Evolutionary conservation across 495 filamentous ascomycete genomes (phyloP).

Genomic region (Penicillium antarcticum): DNA sequence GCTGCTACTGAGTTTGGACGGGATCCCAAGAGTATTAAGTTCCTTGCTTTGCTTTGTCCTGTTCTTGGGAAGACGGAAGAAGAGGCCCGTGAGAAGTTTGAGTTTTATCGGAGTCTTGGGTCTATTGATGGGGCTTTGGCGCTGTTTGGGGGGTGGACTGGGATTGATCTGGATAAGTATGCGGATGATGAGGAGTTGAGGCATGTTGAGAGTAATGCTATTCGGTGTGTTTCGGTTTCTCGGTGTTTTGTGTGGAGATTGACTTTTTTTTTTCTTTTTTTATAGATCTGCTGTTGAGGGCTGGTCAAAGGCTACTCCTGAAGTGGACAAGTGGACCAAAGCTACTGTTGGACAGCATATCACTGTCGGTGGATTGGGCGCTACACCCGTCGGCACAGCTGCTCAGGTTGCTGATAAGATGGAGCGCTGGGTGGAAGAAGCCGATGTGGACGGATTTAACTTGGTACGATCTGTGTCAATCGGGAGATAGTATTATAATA

Average conservation of each 20-base stretch:
- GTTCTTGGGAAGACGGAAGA: slow-evolving; percentile 53
- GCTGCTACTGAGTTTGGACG: slow-evolving; percentile 43
- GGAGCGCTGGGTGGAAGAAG: slow-evolving; percentile 59
- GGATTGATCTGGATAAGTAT: slow-evolving; percentile 51
- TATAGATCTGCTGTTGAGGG: slow-evolving; percentile 42
- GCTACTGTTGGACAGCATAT: slow-evolving; percentile 59
- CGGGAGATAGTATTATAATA: neutral
- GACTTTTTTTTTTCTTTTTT: no score
- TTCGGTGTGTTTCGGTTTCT: slow-evolving; percentile 36
- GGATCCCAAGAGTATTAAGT: slow-evolving; percentile 49
- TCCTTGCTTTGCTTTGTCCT: slow-evolving; percentile 49
- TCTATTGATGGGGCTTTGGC: slow-evolving; percentile 54
- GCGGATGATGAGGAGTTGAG: slow-evolving; percentile 54
- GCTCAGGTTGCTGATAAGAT: slow-evolving; percentile 57
- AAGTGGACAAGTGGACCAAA: slow-evolving; percentile 60
- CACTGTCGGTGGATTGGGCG: slow-evolving; percentile 56
- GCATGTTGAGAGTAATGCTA: slow-evolving; percentile 61
- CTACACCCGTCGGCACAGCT: slow-evolving; percentile 53
- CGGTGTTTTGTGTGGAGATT: neutral
- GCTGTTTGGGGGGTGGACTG: slow-evolving; percentile 58
- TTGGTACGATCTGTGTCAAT: slow-evolving; percentile 30
- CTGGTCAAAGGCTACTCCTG: slow-evolving; percentile 44
- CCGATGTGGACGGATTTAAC: slow-evolving; percentile 64
- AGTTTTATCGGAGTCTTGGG: slow-evolving; percentile 44
- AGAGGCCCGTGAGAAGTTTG: slow-evolving; percentile 51